Base-by-base conservation (phyloP, 116 monocot genomes). In the Phalaenopsis hybrid region DNA sequence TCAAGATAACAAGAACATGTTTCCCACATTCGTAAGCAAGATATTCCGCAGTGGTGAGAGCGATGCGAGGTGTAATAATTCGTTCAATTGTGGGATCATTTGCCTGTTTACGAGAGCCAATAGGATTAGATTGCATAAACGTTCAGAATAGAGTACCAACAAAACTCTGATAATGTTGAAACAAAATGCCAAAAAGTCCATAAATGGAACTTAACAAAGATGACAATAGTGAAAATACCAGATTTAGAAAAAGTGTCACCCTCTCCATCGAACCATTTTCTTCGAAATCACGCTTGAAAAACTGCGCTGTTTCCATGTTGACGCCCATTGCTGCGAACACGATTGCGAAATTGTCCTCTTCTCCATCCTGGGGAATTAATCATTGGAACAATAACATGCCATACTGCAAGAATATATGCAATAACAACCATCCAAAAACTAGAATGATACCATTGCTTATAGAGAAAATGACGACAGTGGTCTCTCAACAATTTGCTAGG, bases 281-380 rank as follows among this genome's bases (percentile, higher is more conserved):
- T 86, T 99, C 99, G 88, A 99, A 99, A 92, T 99, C 99, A 80
- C 95, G 95, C 81, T 99, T 99, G 81, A 99, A 99, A 85, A 99
- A 99, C 87, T 99, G 99, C 73, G 99, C 99, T 44, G 99, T 99
- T 84, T 99, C 99, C 99, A 99, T 99, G 82, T 99, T 99, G 55
- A 99, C 99, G 78, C 99, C 99, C 99, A 99, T 99, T 52, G 99
- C 99, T 33, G 99, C 99, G 93, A 99, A 99, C 69, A 99, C 99
- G 76, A 99, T 99, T 61, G 99, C 99, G 85, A 99, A 99, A 81
- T 99, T 99, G 79, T 99, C 99, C 41, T 99, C 99, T 86, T 89
- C 99, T 74, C 90, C 93, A 80, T 65, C 89, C 99, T 99, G 83
- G 9, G 46, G 10, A 48, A 48, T 48, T 48, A 48, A 48, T 3